phyloP scores from a whole-genome alignment of 2,329 filamentous ascomycete genomes.

The Neonectria coccinea region DNA sequence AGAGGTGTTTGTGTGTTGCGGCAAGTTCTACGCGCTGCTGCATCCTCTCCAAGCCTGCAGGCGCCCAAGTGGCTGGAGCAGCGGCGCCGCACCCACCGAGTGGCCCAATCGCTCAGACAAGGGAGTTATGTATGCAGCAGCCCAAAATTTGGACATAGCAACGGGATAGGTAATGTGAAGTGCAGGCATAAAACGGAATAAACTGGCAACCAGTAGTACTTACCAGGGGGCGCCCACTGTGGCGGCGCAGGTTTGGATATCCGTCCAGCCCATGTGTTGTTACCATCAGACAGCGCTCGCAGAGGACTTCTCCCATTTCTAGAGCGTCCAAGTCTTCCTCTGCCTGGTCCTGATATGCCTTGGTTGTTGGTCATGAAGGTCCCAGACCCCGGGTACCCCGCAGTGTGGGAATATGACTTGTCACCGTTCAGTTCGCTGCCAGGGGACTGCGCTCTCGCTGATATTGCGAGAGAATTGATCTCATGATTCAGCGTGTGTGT shows the following conservation, averaged over 20 bases:
- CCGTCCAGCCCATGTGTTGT: conserved; percentile 66
- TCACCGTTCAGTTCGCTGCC: conserved; percentile 49
- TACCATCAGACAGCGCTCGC: conserved; percentile 69
- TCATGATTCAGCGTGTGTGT: conserved; percentile 53
- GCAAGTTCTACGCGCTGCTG: conserved; percentile 17
- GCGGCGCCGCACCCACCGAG: background rate
- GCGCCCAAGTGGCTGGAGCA: conserved; percentile 13
- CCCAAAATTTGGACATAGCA: background rate
- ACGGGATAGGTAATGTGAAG: background rate
- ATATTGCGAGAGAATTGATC: conserved; percentile 55
- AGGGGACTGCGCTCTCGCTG: conserved; percentile 38
- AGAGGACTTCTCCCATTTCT: conserved; percentile 72
- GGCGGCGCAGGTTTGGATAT: conserved; percentile 59
- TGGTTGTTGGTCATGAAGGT: conserved; percentile 62
- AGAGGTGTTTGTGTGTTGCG: conserved; percentile 4
- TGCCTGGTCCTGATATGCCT: conserved; percentile 85
- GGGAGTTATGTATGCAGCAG: background rate
- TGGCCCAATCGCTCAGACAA: background rate
- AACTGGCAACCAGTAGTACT: conserved; percentile 43
- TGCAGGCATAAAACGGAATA: conserved; percentile 3
- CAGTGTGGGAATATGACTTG: conserved; percentile 38
- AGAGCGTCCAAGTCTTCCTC: conserved; percentile 82
- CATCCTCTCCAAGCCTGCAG: conserved; percentile 18
- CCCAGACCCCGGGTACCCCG: conserved; percentile 54
- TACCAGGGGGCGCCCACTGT: conserved; percentile 61